Base-by-base conservation (phyloP, 1,139 yeast genomes). In the Pichia sp. region DNA sequence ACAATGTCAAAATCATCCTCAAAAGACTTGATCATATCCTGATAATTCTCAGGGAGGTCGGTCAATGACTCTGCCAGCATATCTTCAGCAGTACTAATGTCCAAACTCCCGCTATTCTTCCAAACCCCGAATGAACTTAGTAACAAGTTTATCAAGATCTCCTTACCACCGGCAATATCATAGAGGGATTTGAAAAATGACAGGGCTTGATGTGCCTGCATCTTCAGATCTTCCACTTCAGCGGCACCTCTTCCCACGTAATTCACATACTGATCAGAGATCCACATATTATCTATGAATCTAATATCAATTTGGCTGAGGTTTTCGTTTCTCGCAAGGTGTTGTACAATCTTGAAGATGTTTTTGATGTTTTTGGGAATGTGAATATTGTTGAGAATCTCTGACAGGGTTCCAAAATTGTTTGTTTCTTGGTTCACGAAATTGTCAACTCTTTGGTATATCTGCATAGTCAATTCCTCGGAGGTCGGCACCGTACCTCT, bases 311-410 rank as follows among this genome's bases (percentile, higher is more conserved):
- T 33, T 4, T 37, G 31, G 7, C 27, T 23, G 5, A 33, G 22
- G 6, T 29, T 20, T 27, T 37, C 27, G 32, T 76, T 79, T 3
- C 58, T 60, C 19, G 75, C 42, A 78, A 76, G 69, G 17, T 67
- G 59, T 37, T 29, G 30, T 6, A 39, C 37, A 24, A 35, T 39
- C 22, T 35, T 39, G 7, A 26, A 33, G 5, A 35, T 33, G 22
- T 38, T 38, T 18, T 35, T 34, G 11, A 35, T 32, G 15, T 34
- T 35, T 32, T 39, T 31, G 5, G 41, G 41, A 15, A 38, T 32
- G 18, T 33, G 32, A 22, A 38, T 26, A 4, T 32, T 24, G 11
- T 14, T n/a, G 11, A 34, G 23, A n/a, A 38, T 13, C 16, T 35
- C 36, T 11, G 30, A 25, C 19, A 38, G 19, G 2, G 41, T 17